Percentiles rank a stretch among this genome's conserved stretches.
phyloP scores from a whole-genome alignment of 169 alveolate species.

The Neospora caninum region DNA sequence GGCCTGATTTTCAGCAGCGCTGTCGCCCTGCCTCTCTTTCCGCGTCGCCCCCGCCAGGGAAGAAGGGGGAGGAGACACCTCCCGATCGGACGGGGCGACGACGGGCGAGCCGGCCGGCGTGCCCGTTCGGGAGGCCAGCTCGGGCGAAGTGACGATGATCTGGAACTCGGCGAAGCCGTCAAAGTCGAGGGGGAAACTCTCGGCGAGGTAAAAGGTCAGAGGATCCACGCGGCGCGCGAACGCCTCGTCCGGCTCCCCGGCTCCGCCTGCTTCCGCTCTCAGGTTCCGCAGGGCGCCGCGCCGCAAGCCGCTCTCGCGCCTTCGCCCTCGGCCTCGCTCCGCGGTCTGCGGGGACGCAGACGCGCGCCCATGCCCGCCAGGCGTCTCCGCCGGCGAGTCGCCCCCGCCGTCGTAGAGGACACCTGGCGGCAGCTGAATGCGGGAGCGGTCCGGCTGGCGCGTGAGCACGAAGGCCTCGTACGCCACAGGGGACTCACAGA shows the following conservation, averaged over 20 bases:
- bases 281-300: conserved; percentile 26
- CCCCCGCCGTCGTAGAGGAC: background rate
- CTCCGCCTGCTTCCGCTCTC: conserved; percentile 16
- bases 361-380: background rate
- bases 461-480: conserved; percentile 58
- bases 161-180: conserved; percentile 62
- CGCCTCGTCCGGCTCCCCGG: background rate
- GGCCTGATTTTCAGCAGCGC: background rate
- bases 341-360: background rate
- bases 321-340: background rate
- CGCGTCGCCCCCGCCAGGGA: background rate
- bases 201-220: conserved; percentile 43
- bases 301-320: background rate
- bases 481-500: conserved; percentile 53
- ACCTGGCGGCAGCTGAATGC: conserved; percentile 6
- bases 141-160: conserved; percentile 11
- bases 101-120: background rate
- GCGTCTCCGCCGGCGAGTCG: conserved; percentile 20
- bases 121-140: background rate
- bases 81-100: background rate
- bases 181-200: conserved; percentile 43
- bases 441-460: conserved; percentile 47
- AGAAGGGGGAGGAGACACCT: background rate
- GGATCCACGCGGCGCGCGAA: conserved; percentile 26
- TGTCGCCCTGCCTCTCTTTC: background rate